Percentiles rank a stretch among this genome's conserved stretches.
Evolutionary conservation across 1,284 basidiomycete genomes (phyloP).

Genomic region (Amylostereum areolatum): DNA sequence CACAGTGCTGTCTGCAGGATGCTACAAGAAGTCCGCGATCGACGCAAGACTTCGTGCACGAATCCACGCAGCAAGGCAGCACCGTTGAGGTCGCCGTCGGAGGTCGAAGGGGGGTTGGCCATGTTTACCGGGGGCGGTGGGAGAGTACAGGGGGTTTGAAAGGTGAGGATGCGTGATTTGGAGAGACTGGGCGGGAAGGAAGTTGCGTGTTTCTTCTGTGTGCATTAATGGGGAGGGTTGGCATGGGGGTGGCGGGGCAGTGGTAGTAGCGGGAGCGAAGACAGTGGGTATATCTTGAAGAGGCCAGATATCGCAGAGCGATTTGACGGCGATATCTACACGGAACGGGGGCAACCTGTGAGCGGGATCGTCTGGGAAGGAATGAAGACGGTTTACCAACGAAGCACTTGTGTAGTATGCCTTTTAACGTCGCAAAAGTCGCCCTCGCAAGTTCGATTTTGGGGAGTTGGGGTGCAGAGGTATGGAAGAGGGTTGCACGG

Average conservation of each 20-base stretch:
- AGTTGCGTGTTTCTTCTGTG: no score
- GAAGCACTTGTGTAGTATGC: slow-evolving; percentile 56
- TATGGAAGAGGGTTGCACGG: no score
- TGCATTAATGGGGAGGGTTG: slow-evolving; percentile 22
- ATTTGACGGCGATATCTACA: slow-evolving; percentile 74
- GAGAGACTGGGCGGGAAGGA: slow-evolving; percentile 39
- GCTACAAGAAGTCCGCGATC: slow-evolving; percentile 68
- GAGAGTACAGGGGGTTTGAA: slow-evolving; percentile 12
- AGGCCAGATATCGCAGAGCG: slow-evolving; percentile 68
- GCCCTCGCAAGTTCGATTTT: slow-evolving; percentile 29
- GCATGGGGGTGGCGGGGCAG: slow-evolving; percentile 12
- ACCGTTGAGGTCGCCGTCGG: no score
- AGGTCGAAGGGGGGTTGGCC: slow-evolving; percentile 39
- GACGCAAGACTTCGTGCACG: slow-evolving; percentile 71
- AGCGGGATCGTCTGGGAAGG: slow-evolving; percentile 22
- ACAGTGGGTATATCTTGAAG: slow-evolving; percentile 61
- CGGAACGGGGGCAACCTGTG: slow-evolving; percentile 32
- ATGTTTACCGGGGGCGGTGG: slow-evolving; percentile 20
- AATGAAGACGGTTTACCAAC: slow-evolving; percentile 49
- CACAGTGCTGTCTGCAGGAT: slow-evolving; percentile 75
- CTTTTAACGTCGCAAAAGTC: slow-evolving; percentile 41
- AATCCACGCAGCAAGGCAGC: slow-evolving; percentile 60
- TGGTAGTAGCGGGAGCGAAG: slow-evolving; percentile 45
- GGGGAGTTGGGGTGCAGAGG: slow-evolving; percentile 19
- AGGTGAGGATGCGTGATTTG: slow-evolving; percentile 11